Evolutionary conservation across 2,329 filamentous ascomycete genomes (phyloP), one percentile per base, ranked within the genome.

Genomic region (Xylaria sp.): DNA sequence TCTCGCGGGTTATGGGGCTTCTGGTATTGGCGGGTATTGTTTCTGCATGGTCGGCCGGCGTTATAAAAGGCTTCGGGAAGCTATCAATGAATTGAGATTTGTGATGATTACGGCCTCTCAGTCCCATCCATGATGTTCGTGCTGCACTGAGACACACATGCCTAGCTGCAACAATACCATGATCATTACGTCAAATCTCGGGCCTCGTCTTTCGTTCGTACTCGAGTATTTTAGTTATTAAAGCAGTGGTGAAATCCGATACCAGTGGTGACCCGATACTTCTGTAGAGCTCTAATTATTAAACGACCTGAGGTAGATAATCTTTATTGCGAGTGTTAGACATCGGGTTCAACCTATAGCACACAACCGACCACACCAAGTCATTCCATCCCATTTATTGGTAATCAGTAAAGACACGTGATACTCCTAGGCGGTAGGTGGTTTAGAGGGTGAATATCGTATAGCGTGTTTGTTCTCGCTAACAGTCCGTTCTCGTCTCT

Each of bases 21-120:
- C 6, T 73, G 75, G 74, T 74, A 77, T 72, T 74, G 69, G 74
- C 75, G 74, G 74, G 71, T 59, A 76, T 67, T 76, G 78, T 75
- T 76, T 76, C 78, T 75, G 77, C 78, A 79, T 78, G 77, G 77
- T 70, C 73, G 73, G 71, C 72, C 72, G 78, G 78, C 78, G 78
- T 79, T 79, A 71, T 71, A 69, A 68, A 76, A 77, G 74, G 75
- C 72, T 76, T 74, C 73, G 75, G 75, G 76, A 74, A 76, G 71
- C 71, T 77, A 76, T 64, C 75, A 74, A 79, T 78, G 77, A 79
- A 79, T 76, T 79, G 74, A 78, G 73, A 77, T 68, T 73, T 77
- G 75, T 65, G 70, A 77, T 75, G 76, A 79, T 72, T 70, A 77
- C 74, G 70, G 71, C 74, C 73, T 71, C 73, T 72, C 72, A 67